Evolutionary conservation across 2,329 filamentous ascomycete genomes (phyloP), one percentile per base, ranked within the genome.

Genomic region (Moelleriella libera): DNA sequence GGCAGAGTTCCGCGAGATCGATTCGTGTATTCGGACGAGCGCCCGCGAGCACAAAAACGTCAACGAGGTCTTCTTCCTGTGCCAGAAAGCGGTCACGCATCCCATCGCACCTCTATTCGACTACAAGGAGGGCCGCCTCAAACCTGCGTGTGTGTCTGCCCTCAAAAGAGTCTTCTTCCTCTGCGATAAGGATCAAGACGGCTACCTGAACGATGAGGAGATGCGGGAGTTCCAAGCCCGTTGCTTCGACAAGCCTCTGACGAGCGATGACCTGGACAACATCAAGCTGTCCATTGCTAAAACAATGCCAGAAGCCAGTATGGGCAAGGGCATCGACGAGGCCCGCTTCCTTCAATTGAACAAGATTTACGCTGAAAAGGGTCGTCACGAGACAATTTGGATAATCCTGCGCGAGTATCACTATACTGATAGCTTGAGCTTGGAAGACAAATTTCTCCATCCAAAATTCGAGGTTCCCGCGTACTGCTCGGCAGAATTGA

Each of bases 1-100:
- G 92, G 83, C 86, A 51, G 92, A 98, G 67, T 98, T 97, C 68
- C 90, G 95, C 61, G 92, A 97, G 65, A 96, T 98, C 53, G 92
- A 98, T 63, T 95, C 89, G 0, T 98, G 92, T 66, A 97, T 98
- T 60, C 79, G 92, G 48, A 88, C 89, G 7, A 97, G 89, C 64
- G 88, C 90, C 21, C 80, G 87, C 56, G 87, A 95, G 58, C 88
- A 95, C 60, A 82, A 84, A 57, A 96, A 96, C 64, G 86, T 96
- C 62, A 94, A 95, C 62, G 89, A 90, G 64, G 88, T 90, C 50
- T 97, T 98, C 68, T 97, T 95, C 59, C 80, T 98, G 11, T 98
- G 92, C 63, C 92, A 98, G 64, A 97, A 97, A 61, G 92, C 92
- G 14, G 90, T 98, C 56, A 96, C 89, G 2, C 89, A 97, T 63